phyloP scores from a whole-genome alignment of 805 yeast species.

The Maudiozyma pseudohumilis region DNA sequence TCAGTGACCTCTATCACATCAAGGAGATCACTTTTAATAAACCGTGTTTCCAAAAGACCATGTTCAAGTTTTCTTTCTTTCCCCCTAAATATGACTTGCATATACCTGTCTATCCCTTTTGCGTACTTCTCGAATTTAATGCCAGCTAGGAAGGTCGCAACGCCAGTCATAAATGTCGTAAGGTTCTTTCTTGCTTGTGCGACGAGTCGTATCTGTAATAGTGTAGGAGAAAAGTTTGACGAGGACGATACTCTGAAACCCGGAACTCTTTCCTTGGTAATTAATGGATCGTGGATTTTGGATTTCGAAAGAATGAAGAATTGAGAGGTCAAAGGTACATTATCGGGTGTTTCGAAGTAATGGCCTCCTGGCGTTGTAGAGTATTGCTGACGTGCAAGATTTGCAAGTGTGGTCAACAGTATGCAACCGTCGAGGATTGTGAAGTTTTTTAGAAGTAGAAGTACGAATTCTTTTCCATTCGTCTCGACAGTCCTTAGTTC shows the following conservation, averaged over 20 bases:
- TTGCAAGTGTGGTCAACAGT: conserved; percentile 9
- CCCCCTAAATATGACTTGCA: background rate
- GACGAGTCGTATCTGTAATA: too few species aligned
- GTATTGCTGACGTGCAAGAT: too few species aligned
- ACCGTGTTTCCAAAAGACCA: background rate
- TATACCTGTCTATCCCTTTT: conserved; percentile 1
- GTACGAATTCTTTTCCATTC: background rate
- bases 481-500: conserved; percentile 2
- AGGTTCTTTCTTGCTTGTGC: too few species aligned
- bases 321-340: too few species aligned
- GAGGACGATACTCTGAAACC: too few species aligned
- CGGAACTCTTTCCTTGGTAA: too few species aligned
- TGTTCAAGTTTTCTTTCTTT: background rate
- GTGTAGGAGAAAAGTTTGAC: too few species aligned
- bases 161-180: conserved; percentile 10
- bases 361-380: too few species aligned
- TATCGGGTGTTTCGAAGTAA: too few species aligned
- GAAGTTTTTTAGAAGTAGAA: conserved; percentile 10
- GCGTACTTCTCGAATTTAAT: conserved; percentile 16
- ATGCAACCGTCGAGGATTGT: conserved; percentile 18
- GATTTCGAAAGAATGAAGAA: too few species aligned
- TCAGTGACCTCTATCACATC: background rate
- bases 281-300: too few species aligned
- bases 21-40: background rate
- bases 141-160: conserved; percentile 9